phyloP scores from a whole-genome alignment of 768 basidiomycete species.

The Cantharellus cinnabarinus region DNA sequence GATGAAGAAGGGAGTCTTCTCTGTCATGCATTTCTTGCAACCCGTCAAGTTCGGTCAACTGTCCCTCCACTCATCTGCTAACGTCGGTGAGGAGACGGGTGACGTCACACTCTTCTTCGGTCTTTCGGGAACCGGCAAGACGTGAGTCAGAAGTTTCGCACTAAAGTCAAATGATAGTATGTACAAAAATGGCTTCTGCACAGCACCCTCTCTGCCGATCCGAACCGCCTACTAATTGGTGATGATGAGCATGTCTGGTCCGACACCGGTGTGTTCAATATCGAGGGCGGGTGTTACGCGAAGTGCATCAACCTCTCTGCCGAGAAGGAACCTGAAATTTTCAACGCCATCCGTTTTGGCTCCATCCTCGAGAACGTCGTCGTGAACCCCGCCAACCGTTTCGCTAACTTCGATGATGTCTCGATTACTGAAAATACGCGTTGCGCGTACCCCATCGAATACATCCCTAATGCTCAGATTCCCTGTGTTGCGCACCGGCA shows the following conservation, averaged over 20 bases:
- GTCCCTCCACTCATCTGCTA: conserved; percentile 93
- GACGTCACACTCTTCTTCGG: conserved; percentile 99
- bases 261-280: conserved; percentile 97
- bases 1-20: conserved; percentile 99
- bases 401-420: conserved; percentile 88
- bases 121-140: conserved; percentile 95
- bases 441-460: conserved; percentile 97
- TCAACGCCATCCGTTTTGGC: conserved; percentile 82
- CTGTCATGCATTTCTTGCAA: conserved; percentile 97
- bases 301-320: conserved; percentile 92
- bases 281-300: conserved; percentile 98
- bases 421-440: conserved; percentile 98
- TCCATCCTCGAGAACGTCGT: conserved; percentile 98
- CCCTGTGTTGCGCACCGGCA: conserved; percentile 75
- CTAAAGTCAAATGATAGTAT: too few species aligned
- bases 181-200: not conserved
- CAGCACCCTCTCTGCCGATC: conserved; percentile 80
- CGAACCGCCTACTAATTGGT: conserved; percentile 80
- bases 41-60: conserved; percentile 97
- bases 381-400: conserved; percentile 65
- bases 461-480: conserved; percentile 85
- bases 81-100: conserved; percentile 69
- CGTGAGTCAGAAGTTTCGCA: conserved; percentile 18
- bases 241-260: conserved; percentile 99
- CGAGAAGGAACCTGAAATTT: conserved; percentile 97